Base-by-base conservation (phyloP, 2,329 filamentous ascomycete genomes). In the Arthrobotrys pseudoclavata region DNA sequence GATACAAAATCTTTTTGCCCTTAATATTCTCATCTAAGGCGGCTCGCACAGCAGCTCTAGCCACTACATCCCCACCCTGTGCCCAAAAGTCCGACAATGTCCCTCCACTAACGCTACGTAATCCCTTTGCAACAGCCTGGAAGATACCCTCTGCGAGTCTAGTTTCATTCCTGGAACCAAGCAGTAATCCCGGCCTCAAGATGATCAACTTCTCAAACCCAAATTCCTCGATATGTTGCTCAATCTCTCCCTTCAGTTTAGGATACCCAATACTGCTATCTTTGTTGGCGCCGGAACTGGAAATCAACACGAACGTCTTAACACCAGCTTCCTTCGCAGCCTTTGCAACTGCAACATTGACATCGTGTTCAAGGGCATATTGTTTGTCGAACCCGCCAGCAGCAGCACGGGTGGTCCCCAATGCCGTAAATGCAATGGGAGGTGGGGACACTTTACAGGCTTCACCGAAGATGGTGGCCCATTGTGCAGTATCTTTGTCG, bases 191-290 rank as follows among this genome's bases (percentile, higher is more conserved):
- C 0, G 94, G 94, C 52, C 90, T 84, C 47, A 91, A 60, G 67
- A 97, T 91, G 69, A 97, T 88, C 3, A 90, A 91, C 80, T 92
- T 89, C 61, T 94, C 91, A 82, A 97, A 97, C 3, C 86, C 90
- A 3, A 95, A 84, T 48, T 85, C 88, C 83, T 89, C 88, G 76
- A 97, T 87, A 15, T 89, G 86, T 37, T 96, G 91, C 83, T 98
- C 95, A 47, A 97, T 89, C 81, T 96, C 92, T 24, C 89, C 90
- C 86, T 97, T 97, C 92, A 97, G 96, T 83, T 86, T 86, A 0
- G 84, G 26, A 76, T 91, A 92, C 0, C 85, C 83, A 4, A 91
- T 82, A 0, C 81, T 86, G 79, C 85, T 89, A 79, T 84, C 87
- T 84, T 82, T 86, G 84, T 83, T 88, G n/a, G 85, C 86, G 62